Evolutionary conservation across 257 asterid species (phyloP), one percentile per base, ranked within the genome.

Genomic region (Fraxinus excelsior): DNA sequence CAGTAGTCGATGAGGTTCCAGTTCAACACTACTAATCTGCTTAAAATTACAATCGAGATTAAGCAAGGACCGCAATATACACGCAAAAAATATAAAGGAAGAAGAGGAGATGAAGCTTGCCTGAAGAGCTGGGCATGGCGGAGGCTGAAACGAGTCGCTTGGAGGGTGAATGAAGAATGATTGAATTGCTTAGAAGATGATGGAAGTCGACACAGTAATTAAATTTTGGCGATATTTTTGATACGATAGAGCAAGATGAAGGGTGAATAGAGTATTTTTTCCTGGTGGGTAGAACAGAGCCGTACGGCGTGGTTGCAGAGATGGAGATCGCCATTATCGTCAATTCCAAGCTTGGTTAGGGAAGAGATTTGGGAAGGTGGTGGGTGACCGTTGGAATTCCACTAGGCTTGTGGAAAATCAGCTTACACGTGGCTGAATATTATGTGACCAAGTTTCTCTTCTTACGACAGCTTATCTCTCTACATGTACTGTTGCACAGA

Each of bases 301-400:
- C 81, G 82, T 46, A 58, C 21, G 75, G 77, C 8, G 86, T 29
- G 67, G 89, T 58, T 53, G 89, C 76, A 26, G 83, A 82, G 64
- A 85, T 86, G 79, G 88, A 85, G 60, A 79, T 81, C 80, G 95
- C 89, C 97, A 92, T 92, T 62, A 62, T 3, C 68, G 68, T 26
- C 18, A 62, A 25, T 53, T 19, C 62, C 7, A n/a, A 5, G 25
- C 26, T 53, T 19, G 56, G 7, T 14, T 19, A 1, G 12, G 11
- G 64, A 68, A 72, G 58, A 46, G 79, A 74, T 70, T 70, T 31
- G 67, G 74, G 29, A 16, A 29, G 5, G 71, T 66, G 65, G 78
- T 76, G 26, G 42, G 71, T 40, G 58, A 32, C 32, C 67, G 74
- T 70, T 11, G 35, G 28, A 58, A 44, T 49, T 40, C 68, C 42